phyloP scores from a whole-genome alignment of 768 basidiomycete genomes.

The Leccinellum luteum region DNA sequence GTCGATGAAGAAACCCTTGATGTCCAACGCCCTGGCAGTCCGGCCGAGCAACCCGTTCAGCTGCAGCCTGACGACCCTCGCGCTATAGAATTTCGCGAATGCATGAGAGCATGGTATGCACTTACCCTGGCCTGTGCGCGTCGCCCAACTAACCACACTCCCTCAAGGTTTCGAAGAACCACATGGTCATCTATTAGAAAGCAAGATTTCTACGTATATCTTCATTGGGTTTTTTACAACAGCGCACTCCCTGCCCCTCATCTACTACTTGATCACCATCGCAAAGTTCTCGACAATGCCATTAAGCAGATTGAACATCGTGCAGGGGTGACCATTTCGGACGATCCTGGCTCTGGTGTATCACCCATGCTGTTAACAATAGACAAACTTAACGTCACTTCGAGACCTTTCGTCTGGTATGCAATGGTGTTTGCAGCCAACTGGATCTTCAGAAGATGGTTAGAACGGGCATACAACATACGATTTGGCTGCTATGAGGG shows the following conservation, averaged over 20 bases:
- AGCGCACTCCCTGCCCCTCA: constrained; percentile 53
- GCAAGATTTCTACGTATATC: constrained; percentile 66
- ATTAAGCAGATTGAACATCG: constrained; percentile 68
- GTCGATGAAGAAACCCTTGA: constrained; percentile 55
- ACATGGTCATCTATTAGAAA: constrained; percentile 71
- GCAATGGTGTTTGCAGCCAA: constrained; percentile 49
- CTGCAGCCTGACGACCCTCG: constrained; percentile 66
- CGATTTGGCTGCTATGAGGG: constrained; percentile 51
- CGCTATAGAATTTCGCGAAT: constrained; percentile 69
- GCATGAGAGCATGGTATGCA: constrained; percentile 53
- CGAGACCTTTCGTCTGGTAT: constrained; percentile 71
- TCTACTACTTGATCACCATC: constrained; percentile 44
- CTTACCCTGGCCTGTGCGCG: neutral
- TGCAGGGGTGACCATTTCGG: constrained; percentile 60
- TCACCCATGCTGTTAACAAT: constrained; percentile 68
- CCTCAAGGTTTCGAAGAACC: constrained; percentile 62
- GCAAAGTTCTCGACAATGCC: constrained; percentile 53
- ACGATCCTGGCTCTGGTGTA: constrained; percentile 52
- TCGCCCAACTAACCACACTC: neutral
- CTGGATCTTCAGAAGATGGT: constrained; percentile 42
- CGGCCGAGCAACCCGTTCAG: constrained; percentile 53
- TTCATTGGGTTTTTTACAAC: constrained; percentile 84
- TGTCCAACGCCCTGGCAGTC: constrained; percentile 53
- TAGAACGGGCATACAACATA: constrained; percentile 42
- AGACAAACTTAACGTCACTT: constrained; percentile 67